Percentiles rank a stretch among this genome's conserved stretches.
These are phyloP conservation scores for Heterobasidion parviporum DNA, from an alignment of 1,284 basidiomycete species.

Conservation along the genomic window DNA sequence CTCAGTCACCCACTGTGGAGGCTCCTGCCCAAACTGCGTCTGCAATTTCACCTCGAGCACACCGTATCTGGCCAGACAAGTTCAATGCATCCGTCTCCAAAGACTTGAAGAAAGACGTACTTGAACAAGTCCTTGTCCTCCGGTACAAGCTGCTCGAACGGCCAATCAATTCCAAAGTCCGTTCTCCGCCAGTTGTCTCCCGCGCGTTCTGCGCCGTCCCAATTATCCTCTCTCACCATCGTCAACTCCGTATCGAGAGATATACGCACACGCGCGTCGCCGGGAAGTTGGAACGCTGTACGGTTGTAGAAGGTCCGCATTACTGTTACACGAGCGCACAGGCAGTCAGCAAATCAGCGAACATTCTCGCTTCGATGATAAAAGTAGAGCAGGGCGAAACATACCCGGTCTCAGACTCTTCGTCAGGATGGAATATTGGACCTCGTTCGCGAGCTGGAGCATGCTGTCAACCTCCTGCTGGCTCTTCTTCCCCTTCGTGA, in stretches of 20 bases:
- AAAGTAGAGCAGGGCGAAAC: slow-evolving; percentile 14
- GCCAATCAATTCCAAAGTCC: slow-evolving; percentile 90
- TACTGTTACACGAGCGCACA: slow-evolving; percentile 35
- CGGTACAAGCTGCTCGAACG: slow-evolving; percentile 71
- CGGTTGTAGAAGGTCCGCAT: slow-evolving; percentile 99
- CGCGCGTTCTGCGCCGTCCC: slow-evolving; percentile 78
- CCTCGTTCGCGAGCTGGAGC: slow-evolving; percentile 94
- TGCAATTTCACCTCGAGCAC: slow-evolving; percentile 97
- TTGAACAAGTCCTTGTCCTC: slow-evolving; percentile 94
- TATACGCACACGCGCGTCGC: slow-evolving; percentile 95
- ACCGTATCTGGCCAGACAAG: slow-evolving; percentile 49
- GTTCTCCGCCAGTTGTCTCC: slow-evolving; percentile 91
- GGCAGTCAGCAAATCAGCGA: too few species aligned
- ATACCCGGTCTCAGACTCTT: slow-evolving; percentile 76
- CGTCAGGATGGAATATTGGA: slow-evolving; percentile 89
- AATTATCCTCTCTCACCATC: slow-evolving; percentile 94
- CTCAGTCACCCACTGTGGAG: slow-evolving; percentile 94
- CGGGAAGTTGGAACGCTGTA: slow-evolving; percentile 97
- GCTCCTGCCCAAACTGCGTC: slow-evolving; percentile 94
- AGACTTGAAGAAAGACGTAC: slow-evolving; percentile 30
- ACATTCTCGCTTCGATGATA: background rate
- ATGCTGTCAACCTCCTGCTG: slow-evolving; percentile 91
- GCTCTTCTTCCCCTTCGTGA: slow-evolving; percentile 90
- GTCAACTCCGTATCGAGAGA: slow-evolving; percentile 96
- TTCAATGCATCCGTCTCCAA: background rate